Base-by-base conservation (phyloP, 202 grass and related monocot species). In the Hordeum pubiflorum region DNA sequence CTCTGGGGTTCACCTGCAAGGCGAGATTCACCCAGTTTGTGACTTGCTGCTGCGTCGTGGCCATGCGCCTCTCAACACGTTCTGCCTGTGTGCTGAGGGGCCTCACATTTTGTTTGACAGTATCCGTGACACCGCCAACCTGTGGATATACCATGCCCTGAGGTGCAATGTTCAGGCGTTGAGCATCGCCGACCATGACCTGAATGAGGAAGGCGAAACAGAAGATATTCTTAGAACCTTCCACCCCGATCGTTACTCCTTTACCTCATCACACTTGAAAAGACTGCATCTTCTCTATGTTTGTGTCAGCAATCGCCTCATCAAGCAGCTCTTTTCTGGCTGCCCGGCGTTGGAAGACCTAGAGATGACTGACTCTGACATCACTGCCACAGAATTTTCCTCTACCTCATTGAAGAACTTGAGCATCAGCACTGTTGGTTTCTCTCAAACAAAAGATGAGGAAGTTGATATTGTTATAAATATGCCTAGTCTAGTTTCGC, bases 311-410 rank as follows among this genome's bases (percentile, higher is more conserved):
- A 14, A 32, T 8, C 31, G 43, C 23, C 50, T 72, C 4, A 2
- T 72, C 24, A 36, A n/a, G 17, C 46, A 39, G 2, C 52, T 78
- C 12, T 32, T 54, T 59, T 70, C 74, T 4, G 24, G 38, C 18
- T 84, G 82, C 27, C 37, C 74, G 6, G 52, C 7, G 15, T 70
- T 84, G 52, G 74, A 84, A 69, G 63, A 84, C 3, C 74, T 84
- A 32, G 63, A 84, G 8, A 31, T 84, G 13, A 59, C 23, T 27
- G 36, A 69, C 20, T 78, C 63, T 78, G 39, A 41, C 39, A 41
- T 41, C 39, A 41, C 39, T 41, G 39, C 39, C 39, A 41, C 39
- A 11, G 39, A 41, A 41, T 41, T 84, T 60, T 84, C 63, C 8
- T 84, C 74, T 37, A 20, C 37, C 13, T 70, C 64, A 60, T 57